Conservation (phyloP, 2,329 filamentous ascomycete genomes). For the Trichoderma breve region DNA sequence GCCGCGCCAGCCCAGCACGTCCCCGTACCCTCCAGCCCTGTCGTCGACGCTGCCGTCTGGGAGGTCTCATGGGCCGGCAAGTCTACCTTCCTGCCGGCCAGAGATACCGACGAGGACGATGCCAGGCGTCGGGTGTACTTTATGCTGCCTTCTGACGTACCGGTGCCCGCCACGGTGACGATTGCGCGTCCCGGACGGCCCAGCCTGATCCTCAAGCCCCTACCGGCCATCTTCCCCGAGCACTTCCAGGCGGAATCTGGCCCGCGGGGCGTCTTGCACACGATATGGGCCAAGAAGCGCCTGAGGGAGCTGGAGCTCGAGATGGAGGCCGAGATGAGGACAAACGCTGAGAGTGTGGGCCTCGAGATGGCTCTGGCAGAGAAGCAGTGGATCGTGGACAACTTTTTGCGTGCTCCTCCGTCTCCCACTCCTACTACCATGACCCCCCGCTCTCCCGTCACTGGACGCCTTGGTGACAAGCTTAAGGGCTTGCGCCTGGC, state of each 20-base stretch:
- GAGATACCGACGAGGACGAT: conserved; percentile 36
- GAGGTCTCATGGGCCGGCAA: conserved; percentile 83
- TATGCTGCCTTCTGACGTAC: conserved; percentile 68
- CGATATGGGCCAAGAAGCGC: conserved; percentile 84
- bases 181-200: conserved; percentile 49
- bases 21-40: conserved; percentile 4
- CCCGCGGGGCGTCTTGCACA: conserved; percentile 80
- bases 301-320: conserved; percentile 73
- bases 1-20: background rate
- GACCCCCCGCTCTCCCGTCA: conserved; percentile 63
- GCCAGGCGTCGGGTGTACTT: conserved; percentile 71
- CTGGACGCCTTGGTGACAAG: conserved; percentile 74
- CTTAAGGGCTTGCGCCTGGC: conserved; percentile 74
- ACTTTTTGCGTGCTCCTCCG: conserved; percentile 53
- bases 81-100: conserved; percentile 64
- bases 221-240: conserved; percentile 83
- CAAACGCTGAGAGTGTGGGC: conserved; percentile 78
- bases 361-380: conserved; percentile 81
- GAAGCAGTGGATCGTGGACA: conserved; percentile 78
- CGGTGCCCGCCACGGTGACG: conserved; percentile 69
- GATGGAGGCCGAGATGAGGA: conserved; percentile 68
- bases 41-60: conserved; percentile 50
- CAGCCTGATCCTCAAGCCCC: conserved; percentile 65
- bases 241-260: conserved; percentile 70
- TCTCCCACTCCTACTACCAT: conserved; percentile 27